Conservation (phyloP, 1,284 basidiomycete genomes). For the Trametes versicolor region DNA sequence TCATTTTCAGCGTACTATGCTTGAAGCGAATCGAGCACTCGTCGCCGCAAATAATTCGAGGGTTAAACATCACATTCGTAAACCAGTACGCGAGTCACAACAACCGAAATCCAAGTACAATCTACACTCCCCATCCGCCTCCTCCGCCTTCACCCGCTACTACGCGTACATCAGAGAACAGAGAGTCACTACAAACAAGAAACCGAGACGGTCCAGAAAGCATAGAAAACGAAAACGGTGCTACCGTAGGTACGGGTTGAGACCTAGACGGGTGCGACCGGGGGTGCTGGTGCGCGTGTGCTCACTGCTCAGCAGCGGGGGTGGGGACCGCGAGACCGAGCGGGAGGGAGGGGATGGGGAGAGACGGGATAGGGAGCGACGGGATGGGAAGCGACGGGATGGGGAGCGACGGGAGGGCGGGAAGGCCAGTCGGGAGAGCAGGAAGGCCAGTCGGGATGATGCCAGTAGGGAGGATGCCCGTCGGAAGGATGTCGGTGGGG, state of each 20-base stretch:
- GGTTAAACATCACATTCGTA: background rate
- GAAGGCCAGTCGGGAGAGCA: background rate
- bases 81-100: background rate
- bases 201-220: background rate
- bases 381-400: conserved; percentile 11
- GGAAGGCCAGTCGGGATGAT: background rate
- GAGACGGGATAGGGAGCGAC: conserved; percentile 9
- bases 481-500: conserved; percentile 1
- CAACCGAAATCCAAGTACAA: background rate
- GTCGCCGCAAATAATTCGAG: background rate
- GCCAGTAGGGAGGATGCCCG: background rate
- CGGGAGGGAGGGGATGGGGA: conserved; percentile 7
- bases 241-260: background rate
- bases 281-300: background rate
- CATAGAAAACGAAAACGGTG: background rate
- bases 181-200: background rate
- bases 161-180: background rate
- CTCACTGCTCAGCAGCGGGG: background rate
- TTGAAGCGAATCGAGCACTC: too few species aligned
- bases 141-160: background rate
- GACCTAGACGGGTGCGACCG: background rate
- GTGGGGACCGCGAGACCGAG: conserved; percentile 11
- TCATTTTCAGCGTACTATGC: too few species aligned
- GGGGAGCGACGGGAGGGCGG: conserved; percentile 5
- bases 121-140: background rate